Conservation (phyloP, 1,284 basidiomycete species). For the Hypsizygus ulmarius region DNA sequence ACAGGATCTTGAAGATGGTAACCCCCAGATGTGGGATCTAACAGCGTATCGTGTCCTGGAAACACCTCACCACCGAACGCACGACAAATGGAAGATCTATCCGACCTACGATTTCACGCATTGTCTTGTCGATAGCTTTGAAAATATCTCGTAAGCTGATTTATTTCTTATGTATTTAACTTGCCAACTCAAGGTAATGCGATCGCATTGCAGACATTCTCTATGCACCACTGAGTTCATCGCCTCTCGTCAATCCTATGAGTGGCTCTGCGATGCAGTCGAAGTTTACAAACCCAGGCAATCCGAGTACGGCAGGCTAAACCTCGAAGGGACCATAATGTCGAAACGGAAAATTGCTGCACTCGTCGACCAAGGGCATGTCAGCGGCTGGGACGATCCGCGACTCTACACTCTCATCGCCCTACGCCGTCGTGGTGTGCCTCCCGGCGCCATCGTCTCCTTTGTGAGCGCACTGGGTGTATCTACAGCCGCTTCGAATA, state of each 20-base stretch:
- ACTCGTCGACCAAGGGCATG: constrained; percentile 83
- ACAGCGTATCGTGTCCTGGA: constrained; percentile 95
- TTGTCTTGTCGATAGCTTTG: constrained; percentile 97
- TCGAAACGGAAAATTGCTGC: constrained; percentile 96
- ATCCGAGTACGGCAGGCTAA: constrained; percentile 95
- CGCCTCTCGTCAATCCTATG: constrained; percentile 95
- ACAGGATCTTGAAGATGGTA: constrained; percentile 89
- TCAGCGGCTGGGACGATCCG: constrained; percentile 97
- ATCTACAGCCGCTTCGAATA: constrained; percentile 83
- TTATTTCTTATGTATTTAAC: constrained; percentile 1
- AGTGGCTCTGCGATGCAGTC: constrained; percentile 97
- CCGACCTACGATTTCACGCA: constrained; percentile 99
- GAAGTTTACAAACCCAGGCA: constrained; percentile 98
- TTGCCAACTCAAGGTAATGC: background rate
- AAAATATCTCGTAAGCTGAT: constrained; percentile 90
- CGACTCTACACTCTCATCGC: constrained; percentile 98
- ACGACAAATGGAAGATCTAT: constrained; percentile 91
- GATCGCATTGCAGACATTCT: constrained; percentile 70
- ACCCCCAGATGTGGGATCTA: constrained; percentile 99
- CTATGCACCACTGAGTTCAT: constrained; percentile 98
- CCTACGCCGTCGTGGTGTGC: constrained; percentile 90
- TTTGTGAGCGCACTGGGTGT: constrained; percentile 95
- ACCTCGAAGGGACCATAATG: constrained; percentile 93
- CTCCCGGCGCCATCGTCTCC: constrained; percentile 90
- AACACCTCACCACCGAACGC: constrained; percentile 91